These are phyloP conservation scores for Lignosus rhinocerotis DNA, from an alignment of 1,284 basidiomycete genomes.

Conservation along the genomic window DNA sequence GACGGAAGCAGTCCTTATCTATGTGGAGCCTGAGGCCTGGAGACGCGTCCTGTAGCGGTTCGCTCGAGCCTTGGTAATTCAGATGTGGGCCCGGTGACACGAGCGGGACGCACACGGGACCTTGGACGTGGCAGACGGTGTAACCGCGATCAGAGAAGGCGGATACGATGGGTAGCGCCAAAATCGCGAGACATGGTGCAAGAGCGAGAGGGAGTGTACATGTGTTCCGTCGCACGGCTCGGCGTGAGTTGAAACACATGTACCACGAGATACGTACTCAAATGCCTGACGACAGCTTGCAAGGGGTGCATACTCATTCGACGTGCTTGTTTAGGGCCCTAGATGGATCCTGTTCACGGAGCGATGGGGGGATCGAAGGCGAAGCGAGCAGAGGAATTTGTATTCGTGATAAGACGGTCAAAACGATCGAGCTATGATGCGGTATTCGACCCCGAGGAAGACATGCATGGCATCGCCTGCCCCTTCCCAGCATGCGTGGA, in stretches of 20 bases:
- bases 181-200: conserved; percentile 17
- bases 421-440: neutral
- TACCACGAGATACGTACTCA: neutral
- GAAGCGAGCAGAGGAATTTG: neutral
- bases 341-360: neutral
- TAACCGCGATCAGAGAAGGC: neutral
- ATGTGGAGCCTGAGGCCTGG: neutral
- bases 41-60: neutral
- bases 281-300: neutral
- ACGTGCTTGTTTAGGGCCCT: neutral
- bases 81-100: neutral
- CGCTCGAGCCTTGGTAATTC: neutral
- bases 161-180: conserved; percentile 14
- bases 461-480: neutral
- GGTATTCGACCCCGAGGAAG: neutral
- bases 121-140: neutral
- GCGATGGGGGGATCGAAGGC: neutral
- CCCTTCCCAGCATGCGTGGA: neutral
- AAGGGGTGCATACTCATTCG: neutral
- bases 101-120: neutral
- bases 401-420: neutral
- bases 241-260: neutral
- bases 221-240: neutral
- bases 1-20: neutral
- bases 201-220: neutral